Conservation (phyloP, 352 stramenopile genomes). For the Albugo laibachii region DNA sequence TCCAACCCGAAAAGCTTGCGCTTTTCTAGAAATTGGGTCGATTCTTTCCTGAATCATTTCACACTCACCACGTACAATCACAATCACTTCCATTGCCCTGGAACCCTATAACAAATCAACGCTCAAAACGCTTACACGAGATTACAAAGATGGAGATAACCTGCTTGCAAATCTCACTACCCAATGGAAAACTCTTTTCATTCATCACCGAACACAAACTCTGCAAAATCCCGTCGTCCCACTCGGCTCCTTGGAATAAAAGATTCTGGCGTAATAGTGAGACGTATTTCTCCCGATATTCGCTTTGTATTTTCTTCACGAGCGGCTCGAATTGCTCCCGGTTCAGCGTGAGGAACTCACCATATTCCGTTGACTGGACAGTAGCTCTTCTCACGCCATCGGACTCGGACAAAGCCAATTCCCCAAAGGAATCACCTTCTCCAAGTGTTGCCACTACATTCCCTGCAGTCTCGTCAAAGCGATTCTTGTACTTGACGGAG, state of each 20-base stretch:
- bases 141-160: constrained; percentile 6
- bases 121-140: background rate
- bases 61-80: constrained; percentile 57
- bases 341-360: constrained; percentile 48
- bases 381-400: constrained; percentile 50
- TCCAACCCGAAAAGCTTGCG: constrained; percentile 40
- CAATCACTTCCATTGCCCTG: constrained; percentile 42
- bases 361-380: constrained; percentile 45
- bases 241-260: constrained; percentile 57
- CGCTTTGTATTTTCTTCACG: constrained; percentile 70
- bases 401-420: constrained; percentile 44
- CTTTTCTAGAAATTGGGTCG: constrained; percentile 37
- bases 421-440: constrained; percentile 63
- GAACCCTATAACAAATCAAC: constrained; percentile 21
- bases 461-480: constrained; percentile 40
- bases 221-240: constrained; percentile 66
- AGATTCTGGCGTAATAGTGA: constrained; percentile 54
- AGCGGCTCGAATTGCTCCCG: constrained; percentile 67
- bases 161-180: constrained; percentile 60
- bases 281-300: constrained; percentile 62
- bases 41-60: constrained; percentile 56
- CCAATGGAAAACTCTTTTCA: constrained; percentile 58
- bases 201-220: constrained; percentile 73
- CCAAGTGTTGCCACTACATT: constrained; percentile 40
- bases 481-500: constrained; percentile 43